A percentile compares a stretch with the other conserved stretches of the same genome.
phyloP scores from a whole-genome alignment of 1,284 basidiomycete species.

The Cystobasidium pallidum region DNA sequence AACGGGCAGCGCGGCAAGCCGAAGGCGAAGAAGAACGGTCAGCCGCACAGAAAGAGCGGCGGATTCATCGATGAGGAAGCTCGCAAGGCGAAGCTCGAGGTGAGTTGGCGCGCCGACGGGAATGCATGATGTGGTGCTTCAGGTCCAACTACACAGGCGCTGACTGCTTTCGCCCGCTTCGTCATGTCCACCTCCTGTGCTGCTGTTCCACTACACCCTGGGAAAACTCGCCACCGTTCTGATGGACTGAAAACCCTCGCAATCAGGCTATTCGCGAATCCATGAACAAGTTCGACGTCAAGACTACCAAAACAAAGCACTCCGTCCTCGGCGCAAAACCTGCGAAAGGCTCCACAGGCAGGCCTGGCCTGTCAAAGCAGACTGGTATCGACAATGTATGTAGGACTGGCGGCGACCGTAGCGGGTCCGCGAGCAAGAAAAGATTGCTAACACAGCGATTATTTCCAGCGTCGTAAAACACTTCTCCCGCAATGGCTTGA shows the following conservation, averaged over 20 bases:
- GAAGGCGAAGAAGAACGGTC: not conserved
- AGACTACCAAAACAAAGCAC: constrained; percentile 69
- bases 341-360: constrained; percentile 78
- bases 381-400: constrained; percentile 85
- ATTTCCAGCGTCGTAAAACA: constrained; percentile 73
- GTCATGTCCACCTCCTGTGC: too few relatives aligned
- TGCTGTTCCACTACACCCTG: not conserved
- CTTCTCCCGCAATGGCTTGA: constrained; percentile 79
- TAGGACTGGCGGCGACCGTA: too few relatives aligned
- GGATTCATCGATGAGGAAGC: constrained; percentile 52
- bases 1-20: constrained; percentile 58
- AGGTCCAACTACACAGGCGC: too few relatives aligned
- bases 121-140: too few relatives aligned
- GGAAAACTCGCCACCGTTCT: constrained; percentile 7
- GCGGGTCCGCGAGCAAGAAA: too few relatives aligned
- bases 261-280: constrained; percentile 73
- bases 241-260: constrained; percentile 30
- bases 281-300: constrained; percentile 91
- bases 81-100: constrained; percentile 73
- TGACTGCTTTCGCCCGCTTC: too few relatives aligned
- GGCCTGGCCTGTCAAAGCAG: constrained; percentile 83
- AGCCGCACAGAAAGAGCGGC: constrained; percentile 48
- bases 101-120: constrained; percentile 63
- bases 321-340: constrained; percentile 68
- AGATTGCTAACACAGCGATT: constrained; percentile 19